Percentiles rank a stretch among this genome's conserved stretches.
Evolutionary conservation across 306 rosid species (phyloP).

Genomic region (Pterocarpus santalinus): DNA sequence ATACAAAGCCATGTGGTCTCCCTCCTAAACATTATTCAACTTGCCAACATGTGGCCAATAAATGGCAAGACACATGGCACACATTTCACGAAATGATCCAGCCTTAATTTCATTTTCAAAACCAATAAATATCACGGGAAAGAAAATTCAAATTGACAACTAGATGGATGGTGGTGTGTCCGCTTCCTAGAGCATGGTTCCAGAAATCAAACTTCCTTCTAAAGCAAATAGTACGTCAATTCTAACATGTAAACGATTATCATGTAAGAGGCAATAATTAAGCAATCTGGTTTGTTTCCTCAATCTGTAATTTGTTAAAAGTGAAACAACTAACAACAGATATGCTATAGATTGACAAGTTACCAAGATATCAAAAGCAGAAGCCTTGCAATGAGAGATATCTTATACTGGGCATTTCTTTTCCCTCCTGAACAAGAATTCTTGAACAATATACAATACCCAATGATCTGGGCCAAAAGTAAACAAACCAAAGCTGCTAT

Average conservation of each 20-base stretch:
- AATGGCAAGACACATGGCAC: slow-evolving; percentile 43
- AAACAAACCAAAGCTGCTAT: slow-evolving; percentile 71
- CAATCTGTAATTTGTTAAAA: slow-evolving; percentile 12
- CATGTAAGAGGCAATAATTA: slow-evolving; percentile 27
- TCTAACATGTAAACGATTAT: slow-evolving; percentile 27
- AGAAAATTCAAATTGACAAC: slow-evolving; percentile 42
- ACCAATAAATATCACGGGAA: slow-evolving; percentile 3
- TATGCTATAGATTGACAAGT: slow-evolving; percentile 49
- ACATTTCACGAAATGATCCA: slow-evolving; percentile 14
- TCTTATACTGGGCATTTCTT: slow-evolving; percentile 52
- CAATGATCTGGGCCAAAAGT: slow-evolving; percentile 66
- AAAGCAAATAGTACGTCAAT: slow-evolving; percentile 20
- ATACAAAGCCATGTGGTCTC: neutral
- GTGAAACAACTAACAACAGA: slow-evolving; percentile 39
- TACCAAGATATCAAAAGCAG: slow-evolving; percentile 83
- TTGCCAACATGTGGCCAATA: slow-evolving; percentile 50
- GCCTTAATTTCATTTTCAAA: slow-evolving; percentile 23
- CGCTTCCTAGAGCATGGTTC: slow-evolving; percentile 34
- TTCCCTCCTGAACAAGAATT: slow-evolving; percentile 56
- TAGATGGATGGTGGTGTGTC: slow-evolving; percentile 49
- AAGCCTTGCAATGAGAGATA: slow-evolving; percentile 52
- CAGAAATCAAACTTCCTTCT: slow-evolving; percentile 9
- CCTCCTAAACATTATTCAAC: slow-evolving; percentile 40
- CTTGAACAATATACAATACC: slow-evolving; percentile 58
- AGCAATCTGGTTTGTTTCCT: slow-evolving; percentile 19